phyloP scores from a whole-genome alignment of 768 basidiomycete species.

The Leccinum uliginosum region DNA sequence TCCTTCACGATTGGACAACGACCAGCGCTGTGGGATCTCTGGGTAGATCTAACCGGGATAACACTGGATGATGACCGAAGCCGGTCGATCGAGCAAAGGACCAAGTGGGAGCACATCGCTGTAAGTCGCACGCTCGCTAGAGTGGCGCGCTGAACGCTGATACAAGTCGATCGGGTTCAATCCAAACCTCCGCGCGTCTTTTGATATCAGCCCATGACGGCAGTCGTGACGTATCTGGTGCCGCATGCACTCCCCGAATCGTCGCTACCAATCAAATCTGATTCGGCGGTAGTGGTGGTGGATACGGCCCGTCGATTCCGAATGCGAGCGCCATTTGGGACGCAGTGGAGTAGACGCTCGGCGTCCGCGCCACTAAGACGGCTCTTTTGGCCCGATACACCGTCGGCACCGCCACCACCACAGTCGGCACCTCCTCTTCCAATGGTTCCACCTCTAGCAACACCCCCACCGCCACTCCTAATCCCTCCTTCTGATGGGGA shows the following conservation, averaged over 20 bases:
- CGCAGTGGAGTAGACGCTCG: neutral
- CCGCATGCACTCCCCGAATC: neutral
- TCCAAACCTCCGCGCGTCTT: too few relatives aligned
- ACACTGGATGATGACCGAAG: neutral
- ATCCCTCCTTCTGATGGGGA: neutral
- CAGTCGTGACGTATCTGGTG: conserved; percentile 5
- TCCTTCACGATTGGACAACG: conserved; percentile 18
- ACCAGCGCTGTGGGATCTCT: conserved; percentile 46
- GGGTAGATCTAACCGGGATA: conserved; percentile 13
- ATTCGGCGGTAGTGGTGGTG: neutral
- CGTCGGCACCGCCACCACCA: neutral
- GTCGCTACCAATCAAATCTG: neutral
- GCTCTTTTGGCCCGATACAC: neutral
- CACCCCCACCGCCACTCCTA: neutral
- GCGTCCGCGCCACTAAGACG: conserved; percentile 4
- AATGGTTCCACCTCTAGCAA: neutral
- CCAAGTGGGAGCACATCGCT: conserved; percentile 39
- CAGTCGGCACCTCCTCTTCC: neutral
- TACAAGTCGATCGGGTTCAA: too few relatives aligned
- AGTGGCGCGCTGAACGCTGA: neutral
- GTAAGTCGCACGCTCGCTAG: conserved; percentile 24
- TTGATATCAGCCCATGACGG: conserved; percentile 32
- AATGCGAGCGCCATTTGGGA: neutral
- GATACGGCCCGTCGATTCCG: neutral
- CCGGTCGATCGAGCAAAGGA: conserved; percentile 4